These are phyloP conservation scores for Fusarium redolens DNA, from an alignment of 2,329 filamentous ascomycete genomes.

Conservation along the genomic window DNA sequence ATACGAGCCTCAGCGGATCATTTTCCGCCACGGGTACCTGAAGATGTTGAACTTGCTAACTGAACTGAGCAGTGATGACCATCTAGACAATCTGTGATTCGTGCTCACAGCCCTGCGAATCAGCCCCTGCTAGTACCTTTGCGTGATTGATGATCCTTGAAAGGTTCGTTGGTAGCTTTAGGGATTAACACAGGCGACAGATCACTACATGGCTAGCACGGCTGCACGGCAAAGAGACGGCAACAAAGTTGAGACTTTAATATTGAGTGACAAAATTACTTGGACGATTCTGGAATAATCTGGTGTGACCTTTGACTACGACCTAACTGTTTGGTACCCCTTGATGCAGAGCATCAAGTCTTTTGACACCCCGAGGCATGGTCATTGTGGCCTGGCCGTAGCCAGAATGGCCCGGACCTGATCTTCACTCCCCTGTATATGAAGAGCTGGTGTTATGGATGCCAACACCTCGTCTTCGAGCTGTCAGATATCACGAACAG, in stretches of 20 bases:
- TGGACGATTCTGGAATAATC: no score
- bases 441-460: neutral
- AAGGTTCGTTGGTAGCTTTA: neutral
- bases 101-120: neutral
- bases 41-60: neutral
- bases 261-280: neutral
- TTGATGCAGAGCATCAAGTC: neutral
- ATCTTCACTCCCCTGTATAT: neutral
- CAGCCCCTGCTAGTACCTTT: neutral
- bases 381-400: neutral
- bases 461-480: neutral
- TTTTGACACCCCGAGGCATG: neutral
- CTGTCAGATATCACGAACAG: neutral
- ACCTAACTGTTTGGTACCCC: neutral
- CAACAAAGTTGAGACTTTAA: neutral
- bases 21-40: neutral
- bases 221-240: neutral
- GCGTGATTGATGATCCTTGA: neutral
- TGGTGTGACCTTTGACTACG: no score
- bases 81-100: neutral
- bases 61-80: neutral
- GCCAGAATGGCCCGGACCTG: neutral
- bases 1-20: no score
- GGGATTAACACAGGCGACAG: neutral
- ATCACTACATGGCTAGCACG: neutral